Percentiles rank a stretch among this genome's conserved stretches.
These are phyloP conservation scores for Tetragonia tetragonoides DNA, from an alignment of 148 eudicot genomes.

Conservation along the genomic window DNA sequence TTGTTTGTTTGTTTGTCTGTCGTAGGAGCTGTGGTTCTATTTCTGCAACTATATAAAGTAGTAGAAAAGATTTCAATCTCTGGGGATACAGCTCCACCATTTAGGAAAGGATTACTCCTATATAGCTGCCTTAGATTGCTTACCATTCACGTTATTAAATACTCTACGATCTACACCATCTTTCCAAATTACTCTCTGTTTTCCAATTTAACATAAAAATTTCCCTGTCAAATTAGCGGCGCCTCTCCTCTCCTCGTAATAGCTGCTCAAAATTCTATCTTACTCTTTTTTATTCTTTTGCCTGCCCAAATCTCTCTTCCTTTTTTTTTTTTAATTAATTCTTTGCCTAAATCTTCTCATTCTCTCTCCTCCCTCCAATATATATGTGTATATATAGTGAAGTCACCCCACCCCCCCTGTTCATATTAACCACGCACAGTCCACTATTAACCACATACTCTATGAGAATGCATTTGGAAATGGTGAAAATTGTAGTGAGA, in stretches of 20 bases:
- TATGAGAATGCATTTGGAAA: background rate
- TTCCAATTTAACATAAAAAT: too few relatives aligned
- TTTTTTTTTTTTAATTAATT: too few relatives aligned
- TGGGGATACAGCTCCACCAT: background rate
- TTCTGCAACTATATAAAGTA: background rate
- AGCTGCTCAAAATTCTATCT: background rate
- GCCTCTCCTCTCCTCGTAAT: background rate
- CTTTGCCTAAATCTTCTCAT: too few relatives aligned
- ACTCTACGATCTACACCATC: too few relatives aligned
- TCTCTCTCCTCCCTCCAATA: background rate
- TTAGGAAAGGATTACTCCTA: too few relatives aligned
- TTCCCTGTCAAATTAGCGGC: slow-evolving; percentile 4
- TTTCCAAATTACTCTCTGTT: too few relatives aligned
- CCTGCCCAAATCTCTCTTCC: background rate
- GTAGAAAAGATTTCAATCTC: too few relatives aligned
- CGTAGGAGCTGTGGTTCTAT: background rate
- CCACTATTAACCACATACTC: too few relatives aligned
- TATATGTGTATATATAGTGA: background rate
- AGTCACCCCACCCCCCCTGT: background rate
- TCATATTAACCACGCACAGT: background rate
- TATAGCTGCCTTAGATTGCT: slow-evolving; percentile 1
- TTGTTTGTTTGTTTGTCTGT: background rate
- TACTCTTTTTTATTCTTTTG: background rate
- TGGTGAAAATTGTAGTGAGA: slow-evolving; percentile 50
- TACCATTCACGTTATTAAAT: slow-evolving; percentile 3